Base-by-base conservation (phyloP, 2,329 filamentous ascomycete species). In the Aureobasidium sp. region DNA sequence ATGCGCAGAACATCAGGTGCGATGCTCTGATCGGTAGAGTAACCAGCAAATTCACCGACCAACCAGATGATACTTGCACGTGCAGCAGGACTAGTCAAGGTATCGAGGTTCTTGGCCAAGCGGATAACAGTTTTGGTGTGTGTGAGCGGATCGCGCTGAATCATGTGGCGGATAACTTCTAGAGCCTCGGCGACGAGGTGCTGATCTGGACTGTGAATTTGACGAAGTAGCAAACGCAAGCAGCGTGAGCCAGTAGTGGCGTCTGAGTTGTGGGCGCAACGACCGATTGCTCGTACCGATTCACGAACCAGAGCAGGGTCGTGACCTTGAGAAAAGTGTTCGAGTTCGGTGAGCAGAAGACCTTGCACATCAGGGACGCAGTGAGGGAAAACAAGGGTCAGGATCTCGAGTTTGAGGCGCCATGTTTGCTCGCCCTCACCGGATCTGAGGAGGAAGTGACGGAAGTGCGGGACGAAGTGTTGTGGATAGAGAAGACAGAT, bases 21-120 rank as follows among this genome's bases (percentile, higher is more conserved):
- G 64, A 99, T 93, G 69, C 95, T 96, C 71, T 94, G 87, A 64
- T 92, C 87, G 11, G 87, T 84, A 62, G 91, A 85, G 2, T 88
- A 75, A 0, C 91, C 90, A 0, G 93, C 86, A 69, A 95, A 97
- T 74, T 99, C 94, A 49, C 94, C 94, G 0, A 97, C 92, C 0
- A 99, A 84, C 94, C 94, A 99, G 68, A 99, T 89, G 66, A 99
- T 97, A 55, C 90, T 96, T 3, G 94, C 94, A 67, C 94, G 84
- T 3, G 94, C 94, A 64, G 91, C 88, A 1, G 94, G 87, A 64
- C 94, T 92, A 0, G 89, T 90, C 1, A 91, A 90, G 3, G 88
- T 89, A 70, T 97, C 94, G 2, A 99, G 83, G 65, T 96, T 92
- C 75, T 91, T 94, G 6, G 94, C 94, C 53, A 99, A 78, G 51